Evolutionary conservation across 208 protist species (phyloP), one percentile per base, ranked within the genome.

Genomic region (Histomonas meleagridis): DNA sequence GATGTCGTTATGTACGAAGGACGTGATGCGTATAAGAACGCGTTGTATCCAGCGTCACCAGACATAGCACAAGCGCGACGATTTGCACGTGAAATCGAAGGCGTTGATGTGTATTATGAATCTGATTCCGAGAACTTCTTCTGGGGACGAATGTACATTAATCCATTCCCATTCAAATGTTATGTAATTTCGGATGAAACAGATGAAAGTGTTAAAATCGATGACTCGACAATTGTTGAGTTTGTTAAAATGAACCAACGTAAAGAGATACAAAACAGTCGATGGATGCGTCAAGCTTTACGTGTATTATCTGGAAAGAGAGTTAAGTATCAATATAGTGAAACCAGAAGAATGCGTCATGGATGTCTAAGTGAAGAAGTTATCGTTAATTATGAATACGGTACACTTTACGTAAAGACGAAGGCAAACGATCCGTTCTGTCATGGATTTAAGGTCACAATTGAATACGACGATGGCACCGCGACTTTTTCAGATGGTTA

Each of bases 71-170:
- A 86, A 55, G 76, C 76, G 10, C 43, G 76, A 46, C 23, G 76
- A 38, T 23, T 86, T 12, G 51, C 46, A n/a, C 76, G 43, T 55
- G 76, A 86, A 86, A 32, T 86, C 10, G 76, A 86, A 86, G 76
- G 76, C 2, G 16, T 46, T 38, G 76, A 86, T 35, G 32, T 43
- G 4, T 86, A 86, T 28, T 86, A 51, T n/a, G n/a, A 72, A 55
- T 12, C 16, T 12, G 38, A 51, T 14, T 51, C 46, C 23, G n/a
- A n/a, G n/a, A n/a, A n/a, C n/a, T n/a, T n/a, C n/a, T 53, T 38
- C 32, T 86, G 76, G 76, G 76, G 76, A 48, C 51, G 76, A 86
- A 86, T 86, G 76, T 86, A 51, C 26, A 86, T 86, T 46, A 32
- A 43, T 38, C 76, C 76, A 38, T 86, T 86, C 46, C 76, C 76